A percentile compares a stretch with the other conserved stretches of the same genome.
Conservation (phyloP, 1,284 basidiomycete species). For the Cryptococcus hybrid region DNA sequence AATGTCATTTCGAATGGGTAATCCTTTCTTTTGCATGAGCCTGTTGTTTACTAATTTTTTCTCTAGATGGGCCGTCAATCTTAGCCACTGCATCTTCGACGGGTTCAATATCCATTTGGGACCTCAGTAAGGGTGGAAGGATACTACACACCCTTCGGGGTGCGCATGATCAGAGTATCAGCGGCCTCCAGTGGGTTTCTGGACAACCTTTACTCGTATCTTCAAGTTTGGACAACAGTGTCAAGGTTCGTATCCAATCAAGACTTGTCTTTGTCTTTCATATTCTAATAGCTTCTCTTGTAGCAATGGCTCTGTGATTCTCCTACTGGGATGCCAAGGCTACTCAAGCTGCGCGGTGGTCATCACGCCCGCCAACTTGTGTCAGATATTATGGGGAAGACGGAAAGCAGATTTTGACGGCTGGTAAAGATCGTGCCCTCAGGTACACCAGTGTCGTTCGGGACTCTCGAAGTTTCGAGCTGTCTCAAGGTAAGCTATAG, state of each 20-base stretch:
- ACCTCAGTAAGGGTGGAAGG: constrained; percentile 75
- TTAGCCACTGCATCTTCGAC: constrained; percentile 81
- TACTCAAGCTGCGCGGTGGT: constrained; percentile 89
- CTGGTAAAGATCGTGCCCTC: constrained; percentile 76
- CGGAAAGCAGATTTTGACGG: constrained; percentile 89
- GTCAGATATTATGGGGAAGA: constrained; percentile 96
- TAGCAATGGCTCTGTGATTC: constrained; percentile 99
- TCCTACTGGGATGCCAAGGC: constrained; percentile 74
- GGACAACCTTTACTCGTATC: constrained; percentile 85
- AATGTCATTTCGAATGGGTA: constrained; percentile 77
- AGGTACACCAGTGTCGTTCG: constrained; percentile 89
- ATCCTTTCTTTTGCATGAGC: constrained; percentile 49
- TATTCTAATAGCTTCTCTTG: not conserved
- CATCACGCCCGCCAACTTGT: constrained; percentile 89
- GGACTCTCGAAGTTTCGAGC: constrained; percentile 88
- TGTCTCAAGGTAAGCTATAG: constrained; percentile 74
- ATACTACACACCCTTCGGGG: constrained; percentile 78
- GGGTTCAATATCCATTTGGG: constrained; percentile 87
- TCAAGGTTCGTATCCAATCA: constrained; percentile 63
- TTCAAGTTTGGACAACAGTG: constrained; percentile 86
- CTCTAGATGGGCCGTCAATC: constrained; percentile 67
- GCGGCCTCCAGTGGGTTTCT: constrained; percentile 80
- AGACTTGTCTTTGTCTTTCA: not conserved
- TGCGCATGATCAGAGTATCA: constrained; percentile 80
- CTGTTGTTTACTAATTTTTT: constrained; percentile 48